A percentile compares a stretch with the other conserved stretches of the same genome.
Evolutionary conservation across 2,329 filamentous ascomycete species (phyloP).

Genomic region (Gremmenia infestans): DNA sequence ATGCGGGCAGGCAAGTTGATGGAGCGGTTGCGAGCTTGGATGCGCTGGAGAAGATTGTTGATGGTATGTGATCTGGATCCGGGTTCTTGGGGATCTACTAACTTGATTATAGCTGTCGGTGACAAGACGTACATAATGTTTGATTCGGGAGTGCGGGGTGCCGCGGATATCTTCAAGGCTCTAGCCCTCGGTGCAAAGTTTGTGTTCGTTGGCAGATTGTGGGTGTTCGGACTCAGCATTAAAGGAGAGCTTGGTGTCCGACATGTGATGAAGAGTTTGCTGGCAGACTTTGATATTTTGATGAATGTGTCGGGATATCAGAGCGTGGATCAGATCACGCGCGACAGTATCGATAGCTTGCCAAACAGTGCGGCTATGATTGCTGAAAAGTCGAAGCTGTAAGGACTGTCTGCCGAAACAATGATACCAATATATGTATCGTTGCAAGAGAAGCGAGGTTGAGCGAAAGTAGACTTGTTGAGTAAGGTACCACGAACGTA

Average conservation of each 20-base stretch:
- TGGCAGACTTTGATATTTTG: constrained; percentile 58
- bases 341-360: constrained; percentile 36
- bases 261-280: constrained; percentile 56
- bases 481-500: too few species aligned
- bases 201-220: constrained; percentile 56
- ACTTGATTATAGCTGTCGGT: constrained; percentile 11
- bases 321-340: constrained; percentile 47
- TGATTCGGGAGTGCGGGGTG: constrained; percentile 53
- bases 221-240: constrained; percentile 55
- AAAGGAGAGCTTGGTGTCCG: constrained; percentile 56
- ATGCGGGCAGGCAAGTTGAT: constrained; percentile 55
- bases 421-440: too few species aligned
- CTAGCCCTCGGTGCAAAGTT: constrained; percentile 57
- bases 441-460: too few species aligned
- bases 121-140: constrained; percentile 32
- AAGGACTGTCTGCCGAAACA: not conserved
- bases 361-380: constrained; percentile 38
- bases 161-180: constrained; percentile 55
- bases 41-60: constrained; percentile 53
- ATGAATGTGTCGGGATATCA: constrained; percentile 55
- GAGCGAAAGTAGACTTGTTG: too few species aligned
- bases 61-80: constrained; percentile 32
- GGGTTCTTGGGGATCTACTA: not conserved
- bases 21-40: constrained; percentile 55
- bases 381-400: constrained; percentile 31